Evolutionary conservation across 2,329 filamentous ascomycete genomes (phyloP).

Genomic region (Xylaria sp.): DNA sequence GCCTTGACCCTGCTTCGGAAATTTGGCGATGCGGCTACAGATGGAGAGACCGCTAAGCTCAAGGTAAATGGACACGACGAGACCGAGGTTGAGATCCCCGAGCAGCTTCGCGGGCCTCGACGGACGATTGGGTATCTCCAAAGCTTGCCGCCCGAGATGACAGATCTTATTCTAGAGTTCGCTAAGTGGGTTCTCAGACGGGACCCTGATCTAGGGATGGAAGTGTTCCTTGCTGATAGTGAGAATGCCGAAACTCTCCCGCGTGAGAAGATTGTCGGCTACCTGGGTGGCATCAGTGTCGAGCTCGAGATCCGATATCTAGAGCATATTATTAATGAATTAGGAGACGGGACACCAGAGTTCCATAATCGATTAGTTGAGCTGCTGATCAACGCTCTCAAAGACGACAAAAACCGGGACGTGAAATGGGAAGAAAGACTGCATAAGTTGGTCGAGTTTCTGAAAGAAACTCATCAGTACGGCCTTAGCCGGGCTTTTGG

Average conservation of each 20-base stretch:
- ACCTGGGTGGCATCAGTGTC: slow-evolving; percentile 75
- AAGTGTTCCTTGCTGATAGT: slow-evolving; percentile 91
- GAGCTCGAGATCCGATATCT: slow-evolving; percentile 83
- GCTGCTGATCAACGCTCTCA: slow-evolving; percentile 65
- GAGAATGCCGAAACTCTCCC: slow-evolving; percentile 94
- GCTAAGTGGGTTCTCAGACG: slow-evolving; percentile 85
- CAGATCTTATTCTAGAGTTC: slow-evolving; percentile 92
- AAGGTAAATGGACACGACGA: slow-evolving; percentile 45
- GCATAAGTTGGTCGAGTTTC: slow-evolving; percentile 76
- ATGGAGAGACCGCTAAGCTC: slow-evolving; percentile 55
- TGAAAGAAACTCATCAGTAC: slow-evolving; percentile 82
- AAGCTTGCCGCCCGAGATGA: slow-evolving; percentile 84
- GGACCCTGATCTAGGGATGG: slow-evolving; percentile 83
- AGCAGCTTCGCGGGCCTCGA: slow-evolving; percentile 77
- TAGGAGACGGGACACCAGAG: slow-evolving; percentile 84
- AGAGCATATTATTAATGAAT: slow-evolving; percentile 89
- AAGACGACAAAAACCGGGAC: slow-evolving; percentile 54
- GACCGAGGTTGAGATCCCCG: slow-evolving; percentile 49
- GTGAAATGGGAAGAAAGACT: slow-evolving; percentile 68
- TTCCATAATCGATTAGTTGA: slow-evolving; percentile 88
- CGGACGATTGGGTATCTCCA: slow-evolving; percentile 92
- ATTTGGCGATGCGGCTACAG: slow-evolving; percentile 69
- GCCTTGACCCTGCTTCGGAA: slow-evolving; percentile 84
- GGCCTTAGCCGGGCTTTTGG: slow-evolving; percentile 81
- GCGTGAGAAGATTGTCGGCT: slow-evolving; percentile 78